These are phyloP conservation scores for Fusarium pininemorale DNA, from an alignment of 2,329 filamentous ascomycete species.

Conservation along the genomic window DNA sequence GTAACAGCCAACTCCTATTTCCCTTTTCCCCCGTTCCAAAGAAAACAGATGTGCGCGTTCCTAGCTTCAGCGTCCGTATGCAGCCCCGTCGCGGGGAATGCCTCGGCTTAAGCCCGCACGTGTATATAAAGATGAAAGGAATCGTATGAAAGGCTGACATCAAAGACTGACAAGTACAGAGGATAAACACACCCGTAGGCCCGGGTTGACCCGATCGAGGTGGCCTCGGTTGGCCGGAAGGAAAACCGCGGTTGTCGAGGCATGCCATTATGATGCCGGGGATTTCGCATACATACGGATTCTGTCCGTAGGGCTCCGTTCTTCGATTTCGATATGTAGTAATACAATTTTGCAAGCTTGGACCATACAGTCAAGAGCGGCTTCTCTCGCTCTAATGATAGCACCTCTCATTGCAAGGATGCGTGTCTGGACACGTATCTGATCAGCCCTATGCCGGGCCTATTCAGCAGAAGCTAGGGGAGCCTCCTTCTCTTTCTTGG, in stretches of 20 bases:
- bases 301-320: slow-evolving; percentile 10
- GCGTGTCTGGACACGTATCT: neutral
- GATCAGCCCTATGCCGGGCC: neutral
- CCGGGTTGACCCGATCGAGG: slow-evolving; percentile 37
- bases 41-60: neutral
- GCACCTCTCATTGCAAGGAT: neutral
- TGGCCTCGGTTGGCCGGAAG: slow-evolving; percentile 40
- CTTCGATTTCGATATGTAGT: slow-evolving; percentile 17
- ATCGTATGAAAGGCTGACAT: neutral
- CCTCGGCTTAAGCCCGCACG: slow-evolving; percentile 37
- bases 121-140: slow-evolving; percentile 16
- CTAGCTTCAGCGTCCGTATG: neutral
- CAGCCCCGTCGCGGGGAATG: neutral
- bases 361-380: slow-evolving; percentile 1
- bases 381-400: slow-evolving; percentile 3
- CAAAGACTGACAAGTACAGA: neutral
- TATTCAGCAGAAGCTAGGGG: slow-evolving; percentile 46
- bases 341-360: slow-evolving; percentile 16
- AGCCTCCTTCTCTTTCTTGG: slow-evolving; percentile 48
- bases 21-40: slow-evolving; percentile 4
- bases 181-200: slow-evolving; percentile 21
- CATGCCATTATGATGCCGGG: slow-evolving; percentile 7
- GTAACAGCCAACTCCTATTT: slow-evolving; percentile 15
- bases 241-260: slow-evolving; percentile 28
- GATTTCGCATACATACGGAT: slow-evolving; percentile 20